phyloP scores from a whole-genome alignment of 768 basidiomycete species.

The Tylopilus cervinicoccineus region DNA sequence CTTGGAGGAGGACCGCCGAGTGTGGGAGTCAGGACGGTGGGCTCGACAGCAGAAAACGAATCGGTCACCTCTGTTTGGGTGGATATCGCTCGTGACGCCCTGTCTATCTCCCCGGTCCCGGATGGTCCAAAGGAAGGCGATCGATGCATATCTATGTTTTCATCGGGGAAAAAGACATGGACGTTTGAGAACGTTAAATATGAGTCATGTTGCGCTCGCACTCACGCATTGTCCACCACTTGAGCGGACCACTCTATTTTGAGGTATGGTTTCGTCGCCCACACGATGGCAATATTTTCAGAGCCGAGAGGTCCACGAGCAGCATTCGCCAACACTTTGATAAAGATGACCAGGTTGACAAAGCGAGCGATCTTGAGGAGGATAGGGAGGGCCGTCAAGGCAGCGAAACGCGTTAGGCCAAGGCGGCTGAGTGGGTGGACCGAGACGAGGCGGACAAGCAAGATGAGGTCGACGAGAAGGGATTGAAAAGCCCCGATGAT shows the following conservation, averaged over 20 bases:
- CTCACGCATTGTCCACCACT: conserved; percentile 29
- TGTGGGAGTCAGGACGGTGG: too few species aligned
- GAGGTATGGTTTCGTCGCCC: conserved; percentile 26
- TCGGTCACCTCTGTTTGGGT: conserved; percentile 6
- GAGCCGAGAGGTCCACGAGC: conserved; percentile 18
- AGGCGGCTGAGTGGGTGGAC: conserved; percentile 23
- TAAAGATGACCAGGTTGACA: conserved; percentile 27
- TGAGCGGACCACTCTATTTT: conserved; percentile 33
- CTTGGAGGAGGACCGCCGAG: conserved; percentile 1
- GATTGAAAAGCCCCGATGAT: conserved; percentile 27
- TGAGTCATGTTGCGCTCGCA: neutral
- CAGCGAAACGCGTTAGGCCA: conserved; percentile 13
- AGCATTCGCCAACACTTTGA: conserved; percentile 19
- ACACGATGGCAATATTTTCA: conserved; percentile 10
- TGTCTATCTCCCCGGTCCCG: conserved; percentile 8
- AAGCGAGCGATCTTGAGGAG: conserved; percentile 28
- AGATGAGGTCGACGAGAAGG: conserved; percentile 27
- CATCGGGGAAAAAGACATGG: neutral
- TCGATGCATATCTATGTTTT: conserved; percentile 21
- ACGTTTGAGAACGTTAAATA: neutral
- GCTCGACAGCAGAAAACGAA: neutral
- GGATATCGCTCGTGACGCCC: conserved; percentile 19
- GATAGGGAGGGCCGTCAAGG: conserved; percentile 22
- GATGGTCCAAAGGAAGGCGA: conserved; percentile 27
- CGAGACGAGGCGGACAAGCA: conserved; percentile 27